A percentile compares a stretch with the other conserved stretches of the same genome.
phyloP scores from a whole-genome alignment of 2,329 filamentous ascomycete species.

The Pseudocercospora crystallina region DNA sequence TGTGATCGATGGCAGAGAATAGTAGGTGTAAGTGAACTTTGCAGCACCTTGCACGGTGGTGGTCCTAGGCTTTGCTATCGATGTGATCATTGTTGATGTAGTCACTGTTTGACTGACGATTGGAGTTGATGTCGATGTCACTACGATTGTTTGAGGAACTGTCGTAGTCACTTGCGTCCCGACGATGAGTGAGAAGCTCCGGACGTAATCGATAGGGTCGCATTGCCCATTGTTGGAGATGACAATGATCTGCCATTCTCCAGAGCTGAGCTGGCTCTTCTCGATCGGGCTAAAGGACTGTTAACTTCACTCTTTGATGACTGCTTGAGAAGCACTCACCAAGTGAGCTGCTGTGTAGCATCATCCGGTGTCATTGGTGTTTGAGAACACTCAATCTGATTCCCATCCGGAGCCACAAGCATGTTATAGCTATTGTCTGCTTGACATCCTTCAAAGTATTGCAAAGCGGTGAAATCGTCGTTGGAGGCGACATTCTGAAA shows the following conservation, averaged over 20 bases:
- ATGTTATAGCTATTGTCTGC: constrained; percentile 43
- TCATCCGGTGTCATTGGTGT: constrained; percentile 43
- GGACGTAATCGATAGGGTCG: constrained; percentile 46
- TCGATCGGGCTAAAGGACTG: constrained; percentile 34
- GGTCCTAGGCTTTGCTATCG: constrained; percentile 13
- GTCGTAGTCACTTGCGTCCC: constrained; percentile 27
- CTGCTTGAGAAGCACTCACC: too few species aligned
- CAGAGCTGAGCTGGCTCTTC: constrained; percentile 46
- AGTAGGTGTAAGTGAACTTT: too few species aligned
- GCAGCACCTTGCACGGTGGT: background rate
- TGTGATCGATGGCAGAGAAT: background rate
- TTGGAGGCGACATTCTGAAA: constrained; percentile 47
- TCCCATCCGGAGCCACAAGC: constrained; percentile 38
- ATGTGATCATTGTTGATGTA: constrained; percentile 13
- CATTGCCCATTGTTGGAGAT: constrained; percentile 46
- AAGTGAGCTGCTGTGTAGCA: constrained; percentile 41
- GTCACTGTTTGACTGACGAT: constrained; percentile 20
- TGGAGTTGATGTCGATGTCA: constrained; percentile 19
- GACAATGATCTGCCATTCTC: constrained; percentile 46
- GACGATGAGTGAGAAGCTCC: constrained; percentile 41
- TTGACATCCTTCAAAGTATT: constrained; percentile 46
- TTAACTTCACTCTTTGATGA: too few species aligned
- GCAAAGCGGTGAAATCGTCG: constrained; percentile 45
- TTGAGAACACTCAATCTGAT: constrained; percentile 37
- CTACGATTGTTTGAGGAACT: constrained; percentile 19